A percentile compares a stretch with the other conserved stretches of the same genome.
These are phyloP conservation scores for Trametes meyenii DNA, from an alignment of 768 basidiomycete genomes.

Conservation along the genomic window DNA sequence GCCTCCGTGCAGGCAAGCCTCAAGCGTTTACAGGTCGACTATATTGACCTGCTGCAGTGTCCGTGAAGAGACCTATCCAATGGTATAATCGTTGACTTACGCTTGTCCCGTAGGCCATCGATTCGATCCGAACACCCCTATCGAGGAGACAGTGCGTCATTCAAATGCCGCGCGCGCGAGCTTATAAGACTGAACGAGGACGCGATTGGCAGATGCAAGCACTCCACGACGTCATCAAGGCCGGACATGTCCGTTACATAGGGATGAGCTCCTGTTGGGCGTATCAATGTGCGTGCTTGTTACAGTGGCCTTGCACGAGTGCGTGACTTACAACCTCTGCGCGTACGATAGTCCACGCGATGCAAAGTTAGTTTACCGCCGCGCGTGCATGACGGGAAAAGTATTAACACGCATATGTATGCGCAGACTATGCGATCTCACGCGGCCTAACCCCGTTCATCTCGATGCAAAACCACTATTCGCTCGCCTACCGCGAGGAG, in stretches of 20 bases:
- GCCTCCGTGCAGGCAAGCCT: slow-evolving; percentile 65
- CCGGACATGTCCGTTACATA: slow-evolving; percentile 46
- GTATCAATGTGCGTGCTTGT: slow-evolving; percentile 33
- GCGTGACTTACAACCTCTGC: background rate
- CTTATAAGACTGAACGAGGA: too few relatives aligned
- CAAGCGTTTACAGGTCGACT: slow-evolving; percentile 69
- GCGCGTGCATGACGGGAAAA: too few relatives aligned
- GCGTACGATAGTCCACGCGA: slow-evolving; percentile 31
- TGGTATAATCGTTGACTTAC: too few relatives aligned
- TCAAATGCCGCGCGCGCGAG: background rate
- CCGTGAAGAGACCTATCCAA: background rate
- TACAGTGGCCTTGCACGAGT: background rate
- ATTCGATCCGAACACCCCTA: slow-evolving; percentile 40
- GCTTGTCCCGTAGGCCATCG: slow-evolving; percentile 21
- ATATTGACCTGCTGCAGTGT: slow-evolving; percentile 45
- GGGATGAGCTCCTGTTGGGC: slow-evolving; percentile 42
- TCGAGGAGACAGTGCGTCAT: slow-evolving; percentile 35
- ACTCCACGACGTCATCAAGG: slow-evolving; percentile 48
- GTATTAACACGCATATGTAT: background rate
- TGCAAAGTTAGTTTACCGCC: slow-evolving; percentile 32
- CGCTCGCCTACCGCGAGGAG: slow-evolving; percentile 60
- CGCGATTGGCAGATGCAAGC: slow-evolving; percentile 41
- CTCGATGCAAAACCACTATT: slow-evolving; percentile 67
- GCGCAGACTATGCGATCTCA: slow-evolving; percentile 44
- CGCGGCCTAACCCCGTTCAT: slow-evolving; percentile 54